phyloP scores from a whole-genome alignment of 2,329 filamentous ascomycete species.

The Penicillium brevicompactum region DNA sequence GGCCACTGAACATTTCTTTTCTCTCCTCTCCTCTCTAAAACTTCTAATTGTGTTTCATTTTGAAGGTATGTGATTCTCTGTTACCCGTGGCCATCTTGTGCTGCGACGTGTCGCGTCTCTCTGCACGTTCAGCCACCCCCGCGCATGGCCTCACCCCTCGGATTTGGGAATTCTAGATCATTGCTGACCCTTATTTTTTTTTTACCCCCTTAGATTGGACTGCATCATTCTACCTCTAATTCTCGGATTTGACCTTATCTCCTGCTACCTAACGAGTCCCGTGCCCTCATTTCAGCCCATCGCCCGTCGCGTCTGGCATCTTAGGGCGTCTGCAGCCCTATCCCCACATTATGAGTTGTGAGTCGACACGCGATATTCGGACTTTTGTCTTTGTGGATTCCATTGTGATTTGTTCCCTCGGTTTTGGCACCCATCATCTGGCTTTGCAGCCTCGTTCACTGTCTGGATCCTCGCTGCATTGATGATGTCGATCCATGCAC shows the following conservation, averaged over 20 bases:
- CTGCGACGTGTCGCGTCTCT: not conserved
- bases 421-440: not conserved
- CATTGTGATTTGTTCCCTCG: slow-evolving; percentile 3
- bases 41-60: too few relatives aligned
- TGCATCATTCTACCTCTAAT: not conserved
- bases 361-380: slow-evolving; percentile 19
- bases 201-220: not conserved
- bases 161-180: slow-evolving; percentile 2
- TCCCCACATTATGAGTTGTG: slow-evolving; percentile 29
- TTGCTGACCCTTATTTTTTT: not conserved
- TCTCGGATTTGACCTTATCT: not conserved
- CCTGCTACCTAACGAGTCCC: slow-evolving; percentile 20
- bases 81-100: not conserved
- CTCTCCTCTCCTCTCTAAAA: not conserved
- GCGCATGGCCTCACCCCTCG: slow-evolving; percentile 9
- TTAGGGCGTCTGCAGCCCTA: slow-evolving; percentile 18
- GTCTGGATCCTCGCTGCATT: not conserved
- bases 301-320: slow-evolving; percentile 10
- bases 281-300: slow-evolving; percentile 13
- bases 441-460: slow-evolving; percentile 9
- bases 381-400: slow-evolving; percentile 1
- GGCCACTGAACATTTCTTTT: too few relatives aligned
- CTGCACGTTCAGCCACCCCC: slow-evolving; percentile 8
- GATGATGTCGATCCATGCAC: slow-evolving; percentile 7
- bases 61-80: not conserved